Evolutionary conservation across 2,329 filamentous ascomycete genomes (phyloP).

Genomic region (Endoconidiophora polonica): DNA sequence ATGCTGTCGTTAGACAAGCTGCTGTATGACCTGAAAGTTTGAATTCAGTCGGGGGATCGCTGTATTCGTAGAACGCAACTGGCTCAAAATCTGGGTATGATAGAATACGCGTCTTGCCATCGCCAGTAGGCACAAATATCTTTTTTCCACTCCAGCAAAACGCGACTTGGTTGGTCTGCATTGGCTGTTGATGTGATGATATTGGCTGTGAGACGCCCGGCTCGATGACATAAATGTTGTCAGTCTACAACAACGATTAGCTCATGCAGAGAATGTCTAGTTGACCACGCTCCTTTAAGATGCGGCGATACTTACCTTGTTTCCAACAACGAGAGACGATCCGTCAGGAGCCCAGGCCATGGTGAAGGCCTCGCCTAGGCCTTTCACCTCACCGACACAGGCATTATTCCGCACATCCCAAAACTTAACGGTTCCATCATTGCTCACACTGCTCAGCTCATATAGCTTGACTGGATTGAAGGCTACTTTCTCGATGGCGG

Average conservation of each 20-base stretch:
- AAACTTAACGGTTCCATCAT: constrained; percentile 57
- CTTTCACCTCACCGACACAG: constrained; percentile 52
- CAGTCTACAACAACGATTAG: constrained; percentile 27
- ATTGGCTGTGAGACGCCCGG: constrained; percentile 39
- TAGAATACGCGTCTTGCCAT: constrained; percentile 54
- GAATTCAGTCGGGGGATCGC: constrained; percentile 32
- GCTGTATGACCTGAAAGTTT: constrained; percentile 57
- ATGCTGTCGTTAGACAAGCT: constrained; percentile 48
- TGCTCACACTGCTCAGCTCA: constrained; percentile 58
- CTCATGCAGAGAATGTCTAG: no score
- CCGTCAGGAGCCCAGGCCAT: constrained; percentile 62
- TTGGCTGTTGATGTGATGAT: constrained; percentile 40
- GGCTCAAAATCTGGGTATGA: constrained; percentile 49
- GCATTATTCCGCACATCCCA: constrained; percentile 66
- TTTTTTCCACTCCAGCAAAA: constrained; percentile 60
- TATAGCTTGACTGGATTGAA: constrained; percentile 66
- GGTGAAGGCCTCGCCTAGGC: constrained; percentile 50
- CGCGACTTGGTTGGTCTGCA: constrained; percentile 54
- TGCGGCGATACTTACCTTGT: constrained; percentile 37
- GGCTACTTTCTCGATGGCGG: constrained; percentile 55
- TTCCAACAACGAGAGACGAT: constrained; percentile 51
- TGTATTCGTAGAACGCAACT: constrained; percentile 31
- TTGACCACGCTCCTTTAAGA: no score
- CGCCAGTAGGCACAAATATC: constrained; percentile 52
- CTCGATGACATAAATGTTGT: constrained; percentile 45